Evolutionary conservation across 768 basidiomycete species (phyloP).

Genomic region (Termitomyces sp.): DNA sequence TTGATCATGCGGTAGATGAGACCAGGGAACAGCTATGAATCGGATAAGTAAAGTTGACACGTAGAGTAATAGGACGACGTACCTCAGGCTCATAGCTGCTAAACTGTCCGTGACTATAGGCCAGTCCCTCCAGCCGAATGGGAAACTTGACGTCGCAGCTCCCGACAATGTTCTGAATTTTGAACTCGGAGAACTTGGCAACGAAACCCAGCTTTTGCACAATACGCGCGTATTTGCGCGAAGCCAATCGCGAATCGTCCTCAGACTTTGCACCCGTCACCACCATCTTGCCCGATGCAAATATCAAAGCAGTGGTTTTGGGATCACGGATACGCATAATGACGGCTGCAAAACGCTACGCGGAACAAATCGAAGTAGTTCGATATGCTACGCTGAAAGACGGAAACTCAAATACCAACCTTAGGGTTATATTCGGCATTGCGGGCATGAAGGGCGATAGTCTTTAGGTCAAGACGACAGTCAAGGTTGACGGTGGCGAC

Average conservation of each 20-base stretch:
- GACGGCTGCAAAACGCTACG: conserved; percentile 98
- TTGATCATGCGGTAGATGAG: conserved; percentile 99
- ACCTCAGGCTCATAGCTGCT: conserved; percentile 98
- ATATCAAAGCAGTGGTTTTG: conserved; percentile 99
- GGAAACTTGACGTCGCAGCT: conserved; percentile 99
- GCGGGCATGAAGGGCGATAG: conserved; percentile 94
- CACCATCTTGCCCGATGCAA: conserved; percentile 99
- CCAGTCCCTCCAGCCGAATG: conserved; percentile 94
- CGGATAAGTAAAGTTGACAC: conserved; percentile 11
- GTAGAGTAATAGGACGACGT: conserved; percentile 21
- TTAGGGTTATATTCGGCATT: conserved; percentile 99
- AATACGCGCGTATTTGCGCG: conserved; percentile 98
- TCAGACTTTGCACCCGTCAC: conserved; percentile 99
- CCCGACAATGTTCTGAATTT: conserved; percentile 99
- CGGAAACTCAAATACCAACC: conserved; percentile 65
- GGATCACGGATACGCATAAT: conserved; percentile 99
- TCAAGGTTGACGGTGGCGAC: conserved; percentile 99
- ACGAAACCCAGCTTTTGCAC: conserved; percentile 99
- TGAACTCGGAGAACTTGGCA: conserved; percentile 99
- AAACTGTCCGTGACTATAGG: conserved; percentile 97
- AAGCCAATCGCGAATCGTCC: conserved; percentile 94
- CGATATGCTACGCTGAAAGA: conserved; percentile 48
- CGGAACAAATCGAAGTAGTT: conserved; percentile 58
- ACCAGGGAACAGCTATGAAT: conserved; percentile 87
- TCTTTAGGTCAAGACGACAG: conserved; percentile 95